A percentile compares a stretch with the other conserved stretches of the same genome.
Evolutionary conservation across 805 yeast genomes (phyloP).

Genomic region (Saccharomycopsis sp.): DNA sequence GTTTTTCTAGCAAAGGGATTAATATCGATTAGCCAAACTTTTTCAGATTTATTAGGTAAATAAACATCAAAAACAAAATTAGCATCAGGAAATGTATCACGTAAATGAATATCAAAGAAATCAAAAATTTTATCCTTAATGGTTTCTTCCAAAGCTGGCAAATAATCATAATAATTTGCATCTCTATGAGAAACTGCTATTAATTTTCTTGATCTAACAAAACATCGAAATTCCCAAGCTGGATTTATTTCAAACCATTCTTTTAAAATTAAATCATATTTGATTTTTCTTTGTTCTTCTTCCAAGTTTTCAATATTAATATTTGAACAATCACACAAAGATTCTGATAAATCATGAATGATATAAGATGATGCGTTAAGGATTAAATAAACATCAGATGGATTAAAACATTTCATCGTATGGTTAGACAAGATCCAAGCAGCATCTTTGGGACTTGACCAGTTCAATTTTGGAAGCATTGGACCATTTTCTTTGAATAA

Average conservation of each 20-base stretch:
- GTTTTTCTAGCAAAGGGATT: conserved; percentile 78
- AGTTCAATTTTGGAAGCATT: conserved; percentile 83
- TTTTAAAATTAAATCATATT: conserved; percentile 61
- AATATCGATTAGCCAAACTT: conserved; percentile 67
- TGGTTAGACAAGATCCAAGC: conserved; percentile 82
- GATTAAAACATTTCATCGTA: conserved; percentile 57
- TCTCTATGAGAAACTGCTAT: conserved; percentile 82
- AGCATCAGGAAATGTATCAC: conserved; percentile 40
- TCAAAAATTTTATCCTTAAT: conserved; percentile 38
- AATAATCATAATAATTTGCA: conserved; percentile 67
- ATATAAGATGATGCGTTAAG: conserved; percentile 83
- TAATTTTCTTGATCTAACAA: conserved; percentile 52
- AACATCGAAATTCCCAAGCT: conserved; percentile 83
- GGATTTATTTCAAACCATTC: conserved; percentile 83
- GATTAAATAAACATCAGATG: conserved; percentile 69
- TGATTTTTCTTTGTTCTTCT: conserved; percentile 21
- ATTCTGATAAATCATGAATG: conserved; percentile 70
- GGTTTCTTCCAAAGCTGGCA: conserved; percentile 40
- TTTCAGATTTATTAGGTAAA: conserved; percentile 61
- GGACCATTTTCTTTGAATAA: conserved; percentile 41
- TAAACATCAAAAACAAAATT: conserved; percentile 72
- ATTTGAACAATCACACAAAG: conserved; percentile 43
- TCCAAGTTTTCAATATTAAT: conserved; percentile 23
- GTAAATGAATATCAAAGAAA: conserved; percentile 42
- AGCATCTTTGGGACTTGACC: conserved; percentile 97